Conservation (phyloP, 305 asterid species). For the Fraxinus albicans region DNA sequence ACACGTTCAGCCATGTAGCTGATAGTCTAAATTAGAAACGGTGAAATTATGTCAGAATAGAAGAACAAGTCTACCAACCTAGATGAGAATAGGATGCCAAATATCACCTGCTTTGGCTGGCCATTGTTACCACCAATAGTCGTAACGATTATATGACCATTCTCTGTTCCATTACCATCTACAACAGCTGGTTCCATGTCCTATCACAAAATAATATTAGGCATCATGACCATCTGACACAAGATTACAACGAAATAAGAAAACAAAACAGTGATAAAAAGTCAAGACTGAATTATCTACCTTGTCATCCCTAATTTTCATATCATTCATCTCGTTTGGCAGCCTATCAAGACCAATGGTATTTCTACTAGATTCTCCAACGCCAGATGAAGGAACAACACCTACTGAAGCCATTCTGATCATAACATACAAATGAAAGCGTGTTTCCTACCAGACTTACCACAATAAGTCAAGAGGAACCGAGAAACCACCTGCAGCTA, state of each 20-base stretch:
- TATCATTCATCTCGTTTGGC: slow-evolving; percentile 55
- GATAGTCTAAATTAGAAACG: slow-evolving; percentile 45
- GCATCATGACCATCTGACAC: neutral
- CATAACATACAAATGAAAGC: slow-evolving; percentile 6
- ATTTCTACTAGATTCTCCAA: slow-evolving; percentile 43
- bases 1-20: slow-evolving; percentile 89
- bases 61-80: neutral
- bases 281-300: slow-evolving; percentile 20
- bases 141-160: slow-evolving; percentile 84
- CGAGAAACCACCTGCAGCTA: slow-evolving; percentile 31
- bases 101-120: slow-evolving; percentile 66
- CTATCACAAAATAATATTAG: slow-evolving; percentile 27
- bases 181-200: slow-evolving; percentile 76
- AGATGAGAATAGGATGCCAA: neutral
- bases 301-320: slow-evolving; percentile 62
- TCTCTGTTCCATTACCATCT: slow-evolving; percentile 75
- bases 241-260: neutral
- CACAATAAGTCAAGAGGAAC: slow-evolving; percentile 6
- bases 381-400: slow-evolving; percentile 43
- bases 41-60: neutral
- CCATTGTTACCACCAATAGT: slow-evolving; percentile 70
- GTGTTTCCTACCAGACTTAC: slow-evolving; percentile 16
- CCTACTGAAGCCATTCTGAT: slow-evolving; percentile 39
- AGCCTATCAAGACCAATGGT: slow-evolving; percentile 41
- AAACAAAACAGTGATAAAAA: neutral